phyloP scores from a whole-genome alignment of 495 filamentous ascomycete genomes.

The Tuber borchii region DNA sequence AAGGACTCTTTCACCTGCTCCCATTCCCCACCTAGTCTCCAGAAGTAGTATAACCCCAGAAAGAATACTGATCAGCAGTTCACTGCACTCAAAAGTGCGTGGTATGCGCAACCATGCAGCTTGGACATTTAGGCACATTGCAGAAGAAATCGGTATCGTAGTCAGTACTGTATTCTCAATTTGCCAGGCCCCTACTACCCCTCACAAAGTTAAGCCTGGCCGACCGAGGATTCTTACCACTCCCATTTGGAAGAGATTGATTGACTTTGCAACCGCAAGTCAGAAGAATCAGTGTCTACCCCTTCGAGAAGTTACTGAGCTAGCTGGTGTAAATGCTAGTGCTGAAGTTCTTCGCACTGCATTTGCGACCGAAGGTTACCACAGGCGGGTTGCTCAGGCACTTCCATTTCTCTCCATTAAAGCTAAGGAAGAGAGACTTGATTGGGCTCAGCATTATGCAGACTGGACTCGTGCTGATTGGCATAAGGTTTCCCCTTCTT shows the following conservation, averaged over 20 bases:
- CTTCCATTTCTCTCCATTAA: not conserved
- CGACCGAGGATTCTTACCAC: not conserved
- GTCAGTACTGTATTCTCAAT: too few relatives aligned
- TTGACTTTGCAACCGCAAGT: not conserved
- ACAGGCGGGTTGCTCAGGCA: not conserved
- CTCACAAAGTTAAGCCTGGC: too few relatives aligned
- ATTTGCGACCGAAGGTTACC: not conserved
- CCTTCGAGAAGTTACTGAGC: not conserved
- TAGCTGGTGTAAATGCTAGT: not conserved
- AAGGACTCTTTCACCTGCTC: not conserved
- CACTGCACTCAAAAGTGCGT: not conserved
- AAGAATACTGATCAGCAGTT: not conserved
- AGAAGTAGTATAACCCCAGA: not conserved
- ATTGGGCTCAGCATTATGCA: not conserved
- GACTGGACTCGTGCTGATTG: not conserved
- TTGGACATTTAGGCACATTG: not conserved
- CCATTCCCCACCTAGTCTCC: not conserved
- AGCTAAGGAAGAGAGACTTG: not conserved
- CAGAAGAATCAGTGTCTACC: not conserved
- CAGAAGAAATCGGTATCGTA: too few relatives aligned
- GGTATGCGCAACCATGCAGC: not conserved
- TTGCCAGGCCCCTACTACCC: too few relatives aligned
- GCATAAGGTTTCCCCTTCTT: not conserved
- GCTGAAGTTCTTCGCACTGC: not conserved
- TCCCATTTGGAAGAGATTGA: not conserved